Evolutionary conservation across 192 early-diverging fungal species (phyloP).

Genomic region (Funneliformis geosporum): DNA sequence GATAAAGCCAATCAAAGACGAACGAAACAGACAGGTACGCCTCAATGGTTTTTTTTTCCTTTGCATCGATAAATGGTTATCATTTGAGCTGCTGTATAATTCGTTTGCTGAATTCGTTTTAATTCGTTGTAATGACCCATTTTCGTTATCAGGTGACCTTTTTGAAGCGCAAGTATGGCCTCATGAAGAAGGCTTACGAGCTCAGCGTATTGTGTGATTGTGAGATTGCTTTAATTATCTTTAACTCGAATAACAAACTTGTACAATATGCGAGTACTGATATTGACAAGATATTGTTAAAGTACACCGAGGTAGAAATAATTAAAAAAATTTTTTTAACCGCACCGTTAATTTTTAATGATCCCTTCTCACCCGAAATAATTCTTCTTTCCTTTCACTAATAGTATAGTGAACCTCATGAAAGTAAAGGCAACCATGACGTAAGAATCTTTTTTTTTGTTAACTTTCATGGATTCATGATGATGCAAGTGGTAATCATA

Average conservation of each 20-base stretch:
- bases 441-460: conserved; percentile 28
- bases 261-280: conserved; percentile 92
- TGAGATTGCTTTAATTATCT: conserved; percentile 94
- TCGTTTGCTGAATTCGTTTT: not conserved
- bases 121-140: not conserved
- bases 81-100: not conserved
- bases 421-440: conserved; percentile 44
- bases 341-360: conserved; percentile 40
- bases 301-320: conserved; percentile 74
- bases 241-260: conserved; percentile 90
- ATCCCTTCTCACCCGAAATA: not conserved
- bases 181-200: conserved; percentile 98
- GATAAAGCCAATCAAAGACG: conserved; percentile 86
- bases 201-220: conserved; percentile 92
- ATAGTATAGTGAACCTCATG: conserved; percentile 38
- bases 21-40: conserved; percentile 86
- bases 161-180: conserved; percentile 88
- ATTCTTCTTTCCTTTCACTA: conserved; percentile 26
- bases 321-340: conserved; percentile 15
- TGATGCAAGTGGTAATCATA: not conserved
- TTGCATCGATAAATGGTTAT: not conserved
- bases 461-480: not conserved
- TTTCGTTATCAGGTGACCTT: conserved; percentile 74
- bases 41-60: not conserved
- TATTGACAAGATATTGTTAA: conserved; percentile 89